Percentiles rank a stretch among this genome's conserved stretches.
Conservation (phyloP, 257 asterid species). For the Salvia miltiorrhiza region DNA sequence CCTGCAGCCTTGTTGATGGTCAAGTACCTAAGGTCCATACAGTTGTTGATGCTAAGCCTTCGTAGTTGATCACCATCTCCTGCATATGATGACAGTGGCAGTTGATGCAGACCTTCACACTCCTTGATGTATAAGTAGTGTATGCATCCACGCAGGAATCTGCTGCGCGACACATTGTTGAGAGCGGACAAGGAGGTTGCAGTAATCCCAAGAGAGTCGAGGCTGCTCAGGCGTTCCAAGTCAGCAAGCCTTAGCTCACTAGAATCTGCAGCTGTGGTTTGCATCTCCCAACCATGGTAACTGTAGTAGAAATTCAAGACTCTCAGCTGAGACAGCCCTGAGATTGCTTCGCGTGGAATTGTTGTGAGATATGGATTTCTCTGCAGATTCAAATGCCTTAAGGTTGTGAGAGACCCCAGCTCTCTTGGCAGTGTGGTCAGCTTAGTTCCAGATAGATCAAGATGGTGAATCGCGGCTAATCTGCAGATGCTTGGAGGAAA, state of each 20-base stretch:
- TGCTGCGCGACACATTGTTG: slow-evolving; percentile 28
- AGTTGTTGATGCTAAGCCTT: slow-evolving; percentile 48
- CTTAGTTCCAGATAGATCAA: slow-evolving; percentile 52
- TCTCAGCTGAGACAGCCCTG: slow-evolving; percentile 35
- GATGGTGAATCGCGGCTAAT: slow-evolving; percentile 38
- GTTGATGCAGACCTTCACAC: slow-evolving; percentile 39
- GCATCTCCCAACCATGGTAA: slow-evolving; percentile 32
- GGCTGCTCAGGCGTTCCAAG: slow-evolving; percentile 31
- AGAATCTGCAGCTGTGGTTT: slow-evolving; percentile 13
- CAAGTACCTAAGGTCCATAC: slow-evolving; percentile 31
- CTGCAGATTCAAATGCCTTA: slow-evolving; percentile 43
- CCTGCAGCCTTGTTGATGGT: slow-evolving; percentile 33
- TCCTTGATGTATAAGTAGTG: slow-evolving; percentile 45
- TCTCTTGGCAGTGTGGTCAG: slow-evolving; percentile 35
- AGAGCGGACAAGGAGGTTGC: slow-evolving; percentile 28
- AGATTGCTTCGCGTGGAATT: slow-evolving; percentile 36
- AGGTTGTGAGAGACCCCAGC: slow-evolving; percentile 31
- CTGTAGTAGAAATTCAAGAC: slow-evolving; percentile 49
- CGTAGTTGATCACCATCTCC: slow-evolving; percentile 45
- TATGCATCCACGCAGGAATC: slow-evolving; percentile 29
- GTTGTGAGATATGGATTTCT: slow-evolving; percentile 38
- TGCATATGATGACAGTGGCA: slow-evolving; percentile 35
- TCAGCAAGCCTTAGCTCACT: slow-evolving; percentile 29
- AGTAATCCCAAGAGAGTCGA: slow-evolving; percentile 45
- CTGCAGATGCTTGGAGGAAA: slow-evolving; percentile 37